Evolutionary conservation across 257 asterid genomes (phyloP), one percentile per base, ranked within the genome.

Genomic region (Nicotiana paniculata): DNA sequence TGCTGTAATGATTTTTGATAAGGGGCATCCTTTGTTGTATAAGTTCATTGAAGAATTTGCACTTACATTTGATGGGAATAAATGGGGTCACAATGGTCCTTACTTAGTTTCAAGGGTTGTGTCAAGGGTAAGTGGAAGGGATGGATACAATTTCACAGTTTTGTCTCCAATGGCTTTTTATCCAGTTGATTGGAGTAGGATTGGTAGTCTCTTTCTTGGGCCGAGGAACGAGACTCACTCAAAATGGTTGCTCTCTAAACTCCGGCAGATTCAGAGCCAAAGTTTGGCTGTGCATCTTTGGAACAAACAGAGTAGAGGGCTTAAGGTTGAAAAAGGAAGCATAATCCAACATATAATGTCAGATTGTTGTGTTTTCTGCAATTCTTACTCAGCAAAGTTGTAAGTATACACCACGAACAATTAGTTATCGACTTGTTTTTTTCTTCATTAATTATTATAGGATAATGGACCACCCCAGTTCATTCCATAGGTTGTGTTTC

Each of bases 51-150:
- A 96, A 77, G 99, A 96, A 83, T 96, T 94, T 74, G 97, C 98
- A 1, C 93, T 89, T 16, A 96, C 99, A 1, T 96, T 94, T 69
- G 97, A 94, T 87, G 99, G 99, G 81, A 94, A 90, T 8, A 96
- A 94, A 82, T 96, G 98, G 99, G 99, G 99, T 4, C 98, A 94
- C 82, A 96, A 96, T 68, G 99, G 99, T 10, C 99, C 98, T 77
- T 96, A 94, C 75, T 79, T 96, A 77, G 98, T 94, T 18, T 96
- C 99, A 17, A 92, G 98, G 77, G 99, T 96, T 8, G 97, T 92
- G 84, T 46, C 85, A 1, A 90, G 99, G 88, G 54, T 90, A 74
- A 81, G 80, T 6, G 89, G 88, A 35, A 84, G 94, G 85, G 88
- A 88, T 5, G 97, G 93, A 15, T 93, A 86, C 87, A 86, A 92